Evolutionary conservation across 2,329 filamentous ascomycete genomes (phyloP), one percentile per base, ranked within the genome.

Genomic region (Talaromyces sp.): DNA sequence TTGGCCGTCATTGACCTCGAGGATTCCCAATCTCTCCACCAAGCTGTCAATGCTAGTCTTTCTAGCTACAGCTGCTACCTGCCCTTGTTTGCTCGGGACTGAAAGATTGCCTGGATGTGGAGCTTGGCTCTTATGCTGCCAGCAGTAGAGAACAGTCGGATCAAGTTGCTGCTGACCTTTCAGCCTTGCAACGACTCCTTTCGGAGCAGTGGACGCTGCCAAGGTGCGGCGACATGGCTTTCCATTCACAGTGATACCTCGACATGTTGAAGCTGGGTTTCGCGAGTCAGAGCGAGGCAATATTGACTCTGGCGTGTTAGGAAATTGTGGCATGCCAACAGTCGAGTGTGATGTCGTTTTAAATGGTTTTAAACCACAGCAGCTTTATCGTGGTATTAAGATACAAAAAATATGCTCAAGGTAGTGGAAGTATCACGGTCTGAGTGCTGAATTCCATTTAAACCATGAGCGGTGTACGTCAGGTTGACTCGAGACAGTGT

Each of bases 71-170:
- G 88, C 85, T 7, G 86, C 83, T 3, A 84, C 80, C 75, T 33
- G 75, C 16, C 22, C 57, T 41, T 45, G 57, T 10, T 39, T 31
- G 33, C 22, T 43, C 43, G 49, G n/a, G 1, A 16, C 3, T 9
- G 47, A 13, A 19, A 10, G 27, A 14, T 35, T 19, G 16, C 64
- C 71, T 14, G 80, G 65, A 13, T 70, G 74, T 62, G 80, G 74
- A 2, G 92, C 92, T 77, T 99, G 95, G 65, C 95, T 92, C 75
- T 91, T 93, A 81, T 99, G 95, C 76, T 97, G 93, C 90, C 91
- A 97, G 82, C 94, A 98, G 79, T 93, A 97, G 59, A 89, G 85
- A 68, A 67, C 76, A 49, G 69, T 71, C 43, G 70, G 74, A 65
- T 72, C 74, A 41, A 49, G 66, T 58, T 76, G 57, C 16, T 47